Evolutionary conservation across 108 stramenopile species (phyloP).

Genomic region (Fragilaria radians): DNA sequence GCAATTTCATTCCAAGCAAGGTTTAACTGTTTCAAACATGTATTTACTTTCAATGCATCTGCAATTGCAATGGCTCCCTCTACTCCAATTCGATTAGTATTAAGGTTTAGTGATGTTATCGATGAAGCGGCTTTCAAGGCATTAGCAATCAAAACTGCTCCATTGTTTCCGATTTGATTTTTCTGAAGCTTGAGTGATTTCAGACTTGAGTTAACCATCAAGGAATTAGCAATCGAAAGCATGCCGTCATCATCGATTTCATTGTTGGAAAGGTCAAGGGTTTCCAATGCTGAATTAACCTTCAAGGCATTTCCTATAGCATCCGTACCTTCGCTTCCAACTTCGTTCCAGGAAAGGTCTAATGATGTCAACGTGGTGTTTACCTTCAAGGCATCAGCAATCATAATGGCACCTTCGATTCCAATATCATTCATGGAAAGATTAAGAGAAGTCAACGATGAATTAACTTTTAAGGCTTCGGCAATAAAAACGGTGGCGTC

Average conservation of each 20-base stretch:
- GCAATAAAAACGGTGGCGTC: too few species aligned
- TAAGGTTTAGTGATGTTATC: not conserved
- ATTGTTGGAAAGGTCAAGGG: constrained; percentile 25
- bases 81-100: not conserved
- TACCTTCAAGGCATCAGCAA: not conserved
- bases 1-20: too few species aligned
- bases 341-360: not conserved
- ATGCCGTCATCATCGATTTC: constrained; percentile 29
- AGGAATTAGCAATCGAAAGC: constrained; percentile 19
- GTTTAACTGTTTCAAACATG: too few species aligned
- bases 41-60: too few species aligned
- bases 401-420: too few species aligned
- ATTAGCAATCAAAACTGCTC: constrained; percentile 19
- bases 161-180: constrained; percentile 28
- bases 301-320: constrained; percentile 18
- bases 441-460: not conserved
- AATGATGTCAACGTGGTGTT: too few species aligned
- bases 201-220: constrained; percentile 20
- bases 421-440: not conserved
- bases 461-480: too few species aligned
- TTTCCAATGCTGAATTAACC: constrained; percentile 16
- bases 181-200: constrained; percentile 10
- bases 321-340: not conserved
- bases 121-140: constrained; percentile 12
- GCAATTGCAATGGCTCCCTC: too few species aligned